Conservation (phyloP, 129 eudicot species). For the Glebionis coronaria region DNA sequence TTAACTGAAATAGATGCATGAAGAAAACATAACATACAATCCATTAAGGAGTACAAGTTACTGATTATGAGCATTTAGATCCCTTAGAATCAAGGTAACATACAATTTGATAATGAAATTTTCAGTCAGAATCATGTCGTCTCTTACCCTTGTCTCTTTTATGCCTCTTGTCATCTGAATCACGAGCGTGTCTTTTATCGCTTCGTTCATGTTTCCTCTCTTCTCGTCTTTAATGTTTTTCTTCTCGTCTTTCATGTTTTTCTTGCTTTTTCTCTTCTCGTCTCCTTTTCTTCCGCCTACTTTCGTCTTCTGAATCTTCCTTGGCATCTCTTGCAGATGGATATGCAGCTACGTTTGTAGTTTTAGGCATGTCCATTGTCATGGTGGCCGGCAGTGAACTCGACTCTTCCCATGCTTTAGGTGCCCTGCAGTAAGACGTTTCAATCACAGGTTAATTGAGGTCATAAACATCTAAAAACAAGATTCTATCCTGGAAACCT, state of each 20-base stretch:
- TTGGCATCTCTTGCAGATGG: conserved; percentile 29
- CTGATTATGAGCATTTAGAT: no score
- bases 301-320: conserved; percentile 55
- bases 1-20: no score
- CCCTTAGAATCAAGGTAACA: not conserved
- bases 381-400: conserved; percentile 35
- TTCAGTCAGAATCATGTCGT: conserved; percentile 63
- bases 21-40: no score
- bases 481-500: not conserved
- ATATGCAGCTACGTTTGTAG: not conserved
- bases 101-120: not conserved
- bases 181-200: conserved; percentile 36
- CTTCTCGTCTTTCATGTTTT: conserved; percentile 48
- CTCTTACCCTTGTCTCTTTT: no score
- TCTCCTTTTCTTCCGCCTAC: conserved; percentile 54
- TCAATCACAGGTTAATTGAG: not conserved
- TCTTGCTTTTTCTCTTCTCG: conserved; percentile 53
- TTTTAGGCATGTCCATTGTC: conserved; percentile 29
- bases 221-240: no score
- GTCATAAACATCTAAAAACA: not conserved
- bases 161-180: conserved; percentile 39
- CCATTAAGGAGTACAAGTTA: no score
- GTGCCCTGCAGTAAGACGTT: conserved; percentile 38
- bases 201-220: conserved; percentile 52
- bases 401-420: conserved; percentile 48